Conservation (phyloP, 2,329 filamentous ascomycete species). For the Trichoderma sp. region DNA sequence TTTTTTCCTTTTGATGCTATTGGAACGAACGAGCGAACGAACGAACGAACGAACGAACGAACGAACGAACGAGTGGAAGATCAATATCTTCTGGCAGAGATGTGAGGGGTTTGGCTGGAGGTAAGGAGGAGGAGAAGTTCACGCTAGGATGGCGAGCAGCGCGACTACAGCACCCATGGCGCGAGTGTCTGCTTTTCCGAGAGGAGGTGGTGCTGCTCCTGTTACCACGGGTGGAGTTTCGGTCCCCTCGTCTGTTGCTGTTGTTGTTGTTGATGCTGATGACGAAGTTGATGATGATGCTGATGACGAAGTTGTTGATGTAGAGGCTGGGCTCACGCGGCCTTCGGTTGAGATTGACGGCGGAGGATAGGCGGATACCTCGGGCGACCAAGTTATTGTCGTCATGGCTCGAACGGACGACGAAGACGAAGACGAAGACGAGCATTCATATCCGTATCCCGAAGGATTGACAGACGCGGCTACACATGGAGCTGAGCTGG, state of each 20-base stretch:
- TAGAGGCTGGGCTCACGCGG: not conserved
- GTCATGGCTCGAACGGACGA: not conserved
- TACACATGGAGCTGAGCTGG: not conserved
- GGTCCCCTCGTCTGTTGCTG: not conserved
- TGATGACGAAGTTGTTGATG: not conserved
- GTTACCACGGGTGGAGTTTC: constrained; percentile 10
- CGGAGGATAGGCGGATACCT: constrained; percentile 2
- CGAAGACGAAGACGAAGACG: not conserved
- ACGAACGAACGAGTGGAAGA: not conserved
- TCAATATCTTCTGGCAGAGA: not conserved
- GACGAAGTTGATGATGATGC: not conserved
- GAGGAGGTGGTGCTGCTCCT: not conserved
- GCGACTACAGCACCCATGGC: not conserved
- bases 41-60: not conserved
- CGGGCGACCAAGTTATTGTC: constrained; percentile 1
- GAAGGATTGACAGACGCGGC: not conserved
- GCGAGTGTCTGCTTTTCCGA: not conserved
- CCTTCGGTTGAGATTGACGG: not conserved
- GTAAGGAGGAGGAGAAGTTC: not conserved
- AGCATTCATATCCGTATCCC: not conserved
- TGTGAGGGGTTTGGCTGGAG: not conserved
- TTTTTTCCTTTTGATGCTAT: not conserved
- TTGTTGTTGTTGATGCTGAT: not conserved
- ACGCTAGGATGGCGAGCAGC: constrained; percentile 1
- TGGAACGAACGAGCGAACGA: not conserved